These are phyloP conservation scores for Paramecium biaurelia DNA, from an alignment of 73 alveolate species.

Conservation along the genomic window DNA sequence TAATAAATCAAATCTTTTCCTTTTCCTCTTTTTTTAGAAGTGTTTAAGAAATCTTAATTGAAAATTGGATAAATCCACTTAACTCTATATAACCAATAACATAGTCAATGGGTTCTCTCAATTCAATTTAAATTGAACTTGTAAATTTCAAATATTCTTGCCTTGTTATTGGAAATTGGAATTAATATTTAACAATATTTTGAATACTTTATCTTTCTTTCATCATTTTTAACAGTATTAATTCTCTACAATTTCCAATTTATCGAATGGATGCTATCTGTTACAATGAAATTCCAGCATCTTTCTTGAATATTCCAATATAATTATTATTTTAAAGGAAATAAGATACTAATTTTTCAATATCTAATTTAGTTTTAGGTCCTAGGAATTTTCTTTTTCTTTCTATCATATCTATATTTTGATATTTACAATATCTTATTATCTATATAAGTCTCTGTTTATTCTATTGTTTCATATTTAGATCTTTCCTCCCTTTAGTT, in stretches of 20 bases:
- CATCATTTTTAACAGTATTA: slow-evolving; percentile 59
- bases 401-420: slow-evolving; percentile 6
- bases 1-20: neutral
- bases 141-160: neutral
- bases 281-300: neutral
- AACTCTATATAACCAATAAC: slow-evolving; percentile 50
- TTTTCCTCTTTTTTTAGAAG: neutral
- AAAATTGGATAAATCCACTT: neutral
- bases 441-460: slow-evolving; percentile 63
- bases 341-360: slow-evolving; percentile 53
- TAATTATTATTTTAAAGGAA: slow-evolving; percentile 47
- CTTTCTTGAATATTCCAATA: slow-evolving; percentile 56
- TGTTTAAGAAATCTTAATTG: neutral
- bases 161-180: slow-evolving; percentile 20
- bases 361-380: slow-evolving; percentile 53
- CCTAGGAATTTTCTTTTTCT: slow-evolving; percentile 54
- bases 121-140: slow-evolving; percentile 39
- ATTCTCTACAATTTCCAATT: slow-evolving; percentile 53
- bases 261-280: slow-evolving; percentile 55
- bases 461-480: slow-evolving; percentile 51
- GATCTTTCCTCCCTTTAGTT: neutral
- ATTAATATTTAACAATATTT: neutral
- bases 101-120: slow-evolving; percentile 59
- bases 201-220: slow-evolving; percentile 52
- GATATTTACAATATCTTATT: slow-evolving; percentile 30